Base-by-base conservation (phyloP, 176 grass and related monocot species). In the Hsuehochloa calcarea region DNA sequence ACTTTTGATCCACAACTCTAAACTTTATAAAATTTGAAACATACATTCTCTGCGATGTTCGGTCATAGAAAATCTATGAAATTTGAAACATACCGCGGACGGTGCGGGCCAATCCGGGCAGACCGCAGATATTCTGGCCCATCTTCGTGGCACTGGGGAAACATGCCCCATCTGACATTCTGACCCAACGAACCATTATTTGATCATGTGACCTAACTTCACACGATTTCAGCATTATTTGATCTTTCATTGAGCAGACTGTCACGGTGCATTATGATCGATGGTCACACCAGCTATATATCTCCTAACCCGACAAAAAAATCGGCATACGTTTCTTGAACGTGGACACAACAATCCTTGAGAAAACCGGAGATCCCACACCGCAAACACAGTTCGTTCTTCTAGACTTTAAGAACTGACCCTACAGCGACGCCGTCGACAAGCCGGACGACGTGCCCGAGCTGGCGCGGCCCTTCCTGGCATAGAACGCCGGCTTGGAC, bases 401-500 rank as follows among this genome's bases (percentile, higher is more conserved):
- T 34, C 6, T n/a, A 0, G 12, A 22, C 0, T 34, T 29, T 22
- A 17, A 6, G 49, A 1, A 45, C 40, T 50, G 59, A 1, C n/a
- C 55, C 26, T 56, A 35, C 25, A 52, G 0, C 11, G 56, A 72
- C 9, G 43, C 66, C 0, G 66, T 65, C 0, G 80, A 72, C 49
- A 25, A 3, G 50, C 37, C 27, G 38, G 20, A 12, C 1, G 49
- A 70, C n/a, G n/a, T 44, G 37, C 31, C 22, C 19, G 37, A 39
- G 82, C 9, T 23, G 23, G 11, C 13, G 67, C 34, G 1, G 3
- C 78, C 63, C 20, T 61, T 51, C 7, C 38, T 37, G 52, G 29
- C 15, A n/a, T 49, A 76, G 41, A 89, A 70, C 12, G 34, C 62
- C 23, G 88, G 88, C 52, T 50, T 85, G 27, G 88, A 74, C 9